Base-by-base conservation (phyloP, 805 yeast species). In the Peterozyma toletana region DNA sequence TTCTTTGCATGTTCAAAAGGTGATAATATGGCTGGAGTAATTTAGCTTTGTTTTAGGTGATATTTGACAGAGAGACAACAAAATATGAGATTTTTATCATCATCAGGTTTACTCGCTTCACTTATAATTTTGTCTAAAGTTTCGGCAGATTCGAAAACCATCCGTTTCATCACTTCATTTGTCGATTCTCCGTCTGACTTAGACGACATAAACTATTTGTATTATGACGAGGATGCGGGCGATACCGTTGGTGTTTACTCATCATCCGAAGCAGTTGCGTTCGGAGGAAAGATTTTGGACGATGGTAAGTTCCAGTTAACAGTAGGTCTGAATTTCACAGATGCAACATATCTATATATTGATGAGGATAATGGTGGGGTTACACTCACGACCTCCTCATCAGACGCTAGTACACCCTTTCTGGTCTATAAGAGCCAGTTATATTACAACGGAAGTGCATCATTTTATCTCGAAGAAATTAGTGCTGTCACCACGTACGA, bases 361-460 rank as follows among this genome's bases (percentile, higher is more conserved):
- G 45, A 42, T 14, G 39, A 34, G 9, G 30, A 27, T 16, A 42
- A 42, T 34, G 45, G 45, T 13, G 41, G 42, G 5, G 35, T 42
- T 2, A 17, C 36, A 3, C 42, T 42, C 3, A 42, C 39, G 10
- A 42, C 34, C 37, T 9, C 41, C 3, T 34, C 42, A 6, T 7
- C 7, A 21, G 27, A 21, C 7, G 35, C 17, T 13, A 34, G 39
- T 13, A 41, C 36, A 10, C 45, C 45, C 9, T 42, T 42, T 30
- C 42, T 14, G n/a, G 13, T 42, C 30, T 13, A 30, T 13, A 39
- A 42, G 34, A 39, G 27, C 9, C 36, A 35, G 2, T 42, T 42
- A 17, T 42, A 38, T 35, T 42, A 42, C 30, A 16, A 38, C 14
- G 45, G 42, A 5, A 34, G 39, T 38, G 45, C 45, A n/a, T 42